Percentiles rank a stretch among this genome's conserved stretches.
These are phyloP conservation scores for Gypsophila paniculata DNA, from an alignment of 179 eudicot genomes.

Conservation along the genomic window DNA sequence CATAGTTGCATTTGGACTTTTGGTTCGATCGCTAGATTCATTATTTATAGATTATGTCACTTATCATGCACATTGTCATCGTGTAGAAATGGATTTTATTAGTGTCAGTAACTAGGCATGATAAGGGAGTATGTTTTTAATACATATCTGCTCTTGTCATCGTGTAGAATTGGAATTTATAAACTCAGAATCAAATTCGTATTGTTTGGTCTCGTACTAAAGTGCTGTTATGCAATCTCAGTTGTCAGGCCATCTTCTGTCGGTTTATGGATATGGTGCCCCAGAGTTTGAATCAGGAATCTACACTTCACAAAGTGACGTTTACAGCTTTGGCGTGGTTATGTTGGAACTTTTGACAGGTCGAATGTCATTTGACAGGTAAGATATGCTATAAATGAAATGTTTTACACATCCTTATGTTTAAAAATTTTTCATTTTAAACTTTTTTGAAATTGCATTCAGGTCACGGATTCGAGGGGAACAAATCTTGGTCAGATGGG, in stretches of 20 bases:
- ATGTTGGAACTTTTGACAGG: constrained; percentile 67
- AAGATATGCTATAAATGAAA: constrained; percentile 14
- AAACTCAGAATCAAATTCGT: neutral
- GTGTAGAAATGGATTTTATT: too few species aligned
- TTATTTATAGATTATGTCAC: neutral
- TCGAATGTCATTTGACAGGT: constrained; percentile 91
- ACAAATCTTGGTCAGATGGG: constrained; percentile 79
- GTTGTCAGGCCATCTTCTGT: constrained; percentile 82
- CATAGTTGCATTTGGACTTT: neutral
- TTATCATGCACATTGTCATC: neutral
- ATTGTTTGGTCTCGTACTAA: neutral
- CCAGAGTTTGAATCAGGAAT: constrained; percentile 94
- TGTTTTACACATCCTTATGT: neutral
- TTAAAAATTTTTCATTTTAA: neutral
- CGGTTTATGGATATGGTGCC: constrained; percentile 92
- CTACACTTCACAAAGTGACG: constrained; percentile 79
- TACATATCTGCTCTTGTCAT: neutral
- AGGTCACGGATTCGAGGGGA: constrained; percentile 72
- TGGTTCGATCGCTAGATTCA: neutral
- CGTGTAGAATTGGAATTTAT: neutral
- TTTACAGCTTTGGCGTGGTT: constrained; percentile 82
- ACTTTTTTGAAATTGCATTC: constrained; percentile 5
- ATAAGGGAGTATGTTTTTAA: too few species aligned
- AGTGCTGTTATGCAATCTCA: constrained; percentile 33
- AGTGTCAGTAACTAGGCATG: too few species aligned